Conservation (phyloP, 345 rosid genomes). For the Hypericum androsaemum region DNA sequence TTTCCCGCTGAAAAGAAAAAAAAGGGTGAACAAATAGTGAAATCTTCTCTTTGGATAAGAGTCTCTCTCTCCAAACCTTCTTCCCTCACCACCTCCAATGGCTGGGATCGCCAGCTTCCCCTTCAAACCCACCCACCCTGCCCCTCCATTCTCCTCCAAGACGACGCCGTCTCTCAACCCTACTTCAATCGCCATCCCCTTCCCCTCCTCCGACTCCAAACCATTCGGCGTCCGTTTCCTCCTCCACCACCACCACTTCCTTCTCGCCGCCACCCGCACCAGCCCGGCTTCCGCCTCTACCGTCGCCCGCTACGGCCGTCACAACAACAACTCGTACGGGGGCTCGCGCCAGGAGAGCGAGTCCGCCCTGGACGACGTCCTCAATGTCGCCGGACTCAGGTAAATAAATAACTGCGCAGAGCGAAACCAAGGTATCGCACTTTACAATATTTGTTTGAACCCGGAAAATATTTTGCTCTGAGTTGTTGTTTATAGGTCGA, state of each 20-base stretch:
- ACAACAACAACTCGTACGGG: constrained; percentile 34
- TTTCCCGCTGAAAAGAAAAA: no score
- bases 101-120: constrained; percentile 50
- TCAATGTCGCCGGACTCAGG: constrained; percentile 59
- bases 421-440: no score
- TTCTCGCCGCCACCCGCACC: constrained; percentile 15
- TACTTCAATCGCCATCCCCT: background rate
- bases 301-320: constrained; percentile 49
- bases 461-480: no score
- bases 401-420: constrained; percentile 1
- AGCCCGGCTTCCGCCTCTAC: constrained; percentile 19
- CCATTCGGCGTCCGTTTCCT: constrained; percentile 36
- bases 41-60: no score
- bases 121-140: constrained; percentile 22
- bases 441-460: no score
- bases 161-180: constrained; percentile 6
- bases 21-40: no score
- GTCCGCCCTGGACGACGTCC: constrained; percentile 48
- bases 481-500: constrained; percentile 37
- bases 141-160: constrained; percentile 17
- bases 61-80: background rate
- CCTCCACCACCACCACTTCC: constrained; percentile 16
- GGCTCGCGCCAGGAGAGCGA: constrained; percentile 31
- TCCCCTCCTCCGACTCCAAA: constrained; percentile 35
- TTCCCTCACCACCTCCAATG: constrained; percentile 33